Evolutionary conservation across 2,329 filamentous ascomycete species (phyloP).

Genomic region (Aureobasidium pullulans): DNA sequence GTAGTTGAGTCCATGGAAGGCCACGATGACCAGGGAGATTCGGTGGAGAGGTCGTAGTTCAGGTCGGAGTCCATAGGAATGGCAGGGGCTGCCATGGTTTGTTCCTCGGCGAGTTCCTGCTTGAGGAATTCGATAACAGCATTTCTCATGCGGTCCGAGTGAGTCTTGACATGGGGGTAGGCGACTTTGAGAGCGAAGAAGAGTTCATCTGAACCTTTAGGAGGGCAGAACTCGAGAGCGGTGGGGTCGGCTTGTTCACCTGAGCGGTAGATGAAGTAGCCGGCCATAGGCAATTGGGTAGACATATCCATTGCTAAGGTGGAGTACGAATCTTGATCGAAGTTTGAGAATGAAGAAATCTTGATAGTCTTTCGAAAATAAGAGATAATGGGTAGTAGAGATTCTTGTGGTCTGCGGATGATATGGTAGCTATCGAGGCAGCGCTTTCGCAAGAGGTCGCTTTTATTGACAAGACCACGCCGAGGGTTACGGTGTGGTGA

Average conservation of each 20-base stretch:
- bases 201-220: constrained; percentile 33
- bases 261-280: constrained; percentile 30
- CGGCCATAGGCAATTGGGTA: constrained; percentile 16
- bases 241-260: constrained; percentile 27
- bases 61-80: constrained; percentile 10
- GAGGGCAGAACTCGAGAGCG: constrained; percentile 29
- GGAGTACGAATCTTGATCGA: neutral
- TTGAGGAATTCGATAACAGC: constrained; percentile 32
- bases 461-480: constrained; percentile 10
- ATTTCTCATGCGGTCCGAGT: constrained; percentile 33
- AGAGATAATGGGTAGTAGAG: neutral
- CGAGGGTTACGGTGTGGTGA: constrained; percentile 1
- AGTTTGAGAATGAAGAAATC: neutral
- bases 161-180: constrained; percentile 28
- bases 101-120: constrained; percentile 27
- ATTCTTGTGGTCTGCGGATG: constrained; percentile 1
- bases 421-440: constrained; percentile 5
- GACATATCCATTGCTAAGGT: constrained; percentile 1
- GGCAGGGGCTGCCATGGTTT: constrained; percentile 19
- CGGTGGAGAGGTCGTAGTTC: constrained; percentile 11
- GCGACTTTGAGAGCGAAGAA: constrained; percentile 30
- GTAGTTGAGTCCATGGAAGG: constrained; percentile 26
- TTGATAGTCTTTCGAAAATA: neutral
- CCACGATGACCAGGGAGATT: constrained; percentile 24
- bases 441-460: constrained; percentile 2